Base-by-base conservation (phyloP, 2,329 filamentous ascomycete genomes). In the Triangularia setosa region DNA sequence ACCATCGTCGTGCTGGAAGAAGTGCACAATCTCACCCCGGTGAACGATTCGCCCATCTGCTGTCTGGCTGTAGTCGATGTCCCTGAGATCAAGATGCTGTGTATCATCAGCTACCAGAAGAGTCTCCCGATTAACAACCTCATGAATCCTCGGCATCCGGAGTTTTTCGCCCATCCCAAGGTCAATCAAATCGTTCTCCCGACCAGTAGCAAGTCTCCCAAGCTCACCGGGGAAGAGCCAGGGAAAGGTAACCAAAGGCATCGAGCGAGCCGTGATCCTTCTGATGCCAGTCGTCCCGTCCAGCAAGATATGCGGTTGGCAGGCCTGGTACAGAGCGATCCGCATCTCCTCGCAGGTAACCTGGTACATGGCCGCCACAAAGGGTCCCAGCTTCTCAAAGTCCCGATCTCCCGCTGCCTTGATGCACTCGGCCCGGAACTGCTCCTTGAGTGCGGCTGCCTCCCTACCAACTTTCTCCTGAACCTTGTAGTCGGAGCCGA, bases 231-330 rank as follows among this genome's bases (percentile, higher is more conserved):
- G 82, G 68, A 98, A 96, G 1, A 98, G 80, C 95, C 95, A 99
- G 0, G 95, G 94, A 71, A 97, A 98, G 65, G 90, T 95, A 70
- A 97, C 95, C 8, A 98, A 79, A 0, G 95, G 94, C 82, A 93
- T 89, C 1, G 79, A 78, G 8, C 79, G 79, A 1, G 80, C 72
- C 11, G 76, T 77, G 72, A 78, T 77, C 21, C 72, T 74, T 23
- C 76, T 73, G 12, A 73, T 67, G 4, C 75, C 76, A 6, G 79
- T 71, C n/a, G 72, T 70, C 8, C 64, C 70, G 16, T 70, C 60
- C 1, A 64, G 63, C 2, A 56, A 58, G 24, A 71, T 48, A 16
- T 73, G 67, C 2, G 40, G 58, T 24, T 70, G 62, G 16, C 60
- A 64, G 1, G 77, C 79, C 69, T 87, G 83, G 21, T 79, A 75